These are phyloP conservation scores for Podospora comata DNA, from an alignment of 495 filamentous ascomycete species.

Conservation along the genomic window DNA sequence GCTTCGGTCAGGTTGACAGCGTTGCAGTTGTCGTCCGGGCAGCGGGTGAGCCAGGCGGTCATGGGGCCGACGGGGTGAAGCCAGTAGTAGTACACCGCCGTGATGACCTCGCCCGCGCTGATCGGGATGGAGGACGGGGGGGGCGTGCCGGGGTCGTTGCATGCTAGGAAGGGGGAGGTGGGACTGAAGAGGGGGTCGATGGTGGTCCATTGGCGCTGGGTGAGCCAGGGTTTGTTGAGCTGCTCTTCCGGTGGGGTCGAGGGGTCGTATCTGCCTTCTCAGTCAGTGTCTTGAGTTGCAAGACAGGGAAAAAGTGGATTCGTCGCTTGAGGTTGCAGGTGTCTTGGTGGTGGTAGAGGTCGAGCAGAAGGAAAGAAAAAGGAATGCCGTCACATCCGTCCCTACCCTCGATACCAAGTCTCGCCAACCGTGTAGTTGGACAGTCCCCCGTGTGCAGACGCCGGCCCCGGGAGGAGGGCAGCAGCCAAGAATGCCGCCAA, in stretches of 20 bases:
- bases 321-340: too few species aligned
- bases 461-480: slow-evolving; percentile 20
- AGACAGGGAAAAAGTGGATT: neutral
- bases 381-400: slow-evolving; percentile 19
- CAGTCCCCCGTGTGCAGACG: slow-evolving; percentile 43
- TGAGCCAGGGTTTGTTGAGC: slow-evolving; percentile 43
- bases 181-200: slow-evolving; percentile 47
- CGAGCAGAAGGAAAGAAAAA: too few species aligned
- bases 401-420: slow-evolving; percentile 51
- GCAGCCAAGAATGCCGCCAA: slow-evolving; percentile 30
- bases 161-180: slow-evolving; percentile 36
- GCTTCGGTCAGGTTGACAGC: slow-evolving; percentile 38
- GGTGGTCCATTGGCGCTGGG: slow-evolving; percentile 42
- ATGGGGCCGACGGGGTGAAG: slow-evolving; percentile 53
- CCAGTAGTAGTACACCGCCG: slow-evolving; percentile 52
- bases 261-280: slow-evolving; percentile 39
- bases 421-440: slow-evolving; percentile 50
- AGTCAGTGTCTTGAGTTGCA: too few species aligned
- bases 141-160: slow-evolving; percentile 44
- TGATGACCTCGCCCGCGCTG: slow-evolving; percentile 41
- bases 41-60: slow-evolving; percentile 47
- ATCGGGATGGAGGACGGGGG: slow-evolving; percentile 45
- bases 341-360: neutral
- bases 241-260: slow-evolving; percentile 34
- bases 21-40: slow-evolving; percentile 39